Evolutionary conservation across 768 basidiomycete species (phyloP).

Genomic region (Pulveroboletus sp.): DNA sequence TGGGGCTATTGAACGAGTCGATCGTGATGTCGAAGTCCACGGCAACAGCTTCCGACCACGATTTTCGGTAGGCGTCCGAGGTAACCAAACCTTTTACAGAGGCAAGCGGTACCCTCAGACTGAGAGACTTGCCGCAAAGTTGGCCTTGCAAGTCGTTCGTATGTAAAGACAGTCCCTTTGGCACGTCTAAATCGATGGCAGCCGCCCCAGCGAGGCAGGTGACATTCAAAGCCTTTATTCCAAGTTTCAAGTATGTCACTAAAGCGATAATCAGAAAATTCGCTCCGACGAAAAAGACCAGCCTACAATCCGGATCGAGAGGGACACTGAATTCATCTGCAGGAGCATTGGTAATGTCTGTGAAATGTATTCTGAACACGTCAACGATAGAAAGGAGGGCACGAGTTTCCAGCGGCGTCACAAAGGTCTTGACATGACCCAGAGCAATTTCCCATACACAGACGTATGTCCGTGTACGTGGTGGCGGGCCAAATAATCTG

Average conservation of each 20-base stretch:
- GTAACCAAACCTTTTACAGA: constrained; percentile 49
- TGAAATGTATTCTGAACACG: constrained; percentile 65
- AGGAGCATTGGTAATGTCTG: constrained; percentile 77
- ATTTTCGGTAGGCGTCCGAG: constrained; percentile 35
- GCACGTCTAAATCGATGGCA: constrained; percentile 51
- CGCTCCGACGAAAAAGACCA: not conserved
- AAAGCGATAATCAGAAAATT: constrained; percentile 6
- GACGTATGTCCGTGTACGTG: constrained; percentile 78
- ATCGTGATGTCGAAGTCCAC: constrained; percentile 51
- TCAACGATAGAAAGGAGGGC: constrained; percentile 49
- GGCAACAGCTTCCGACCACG: constrained; percentile 67
- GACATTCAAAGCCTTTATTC: constrained; percentile 49
- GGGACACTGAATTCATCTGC: constrained; percentile 60
- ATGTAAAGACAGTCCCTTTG: constrained; percentile 59
- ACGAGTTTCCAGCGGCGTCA: constrained; percentile 52
- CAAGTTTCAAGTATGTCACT: constrained; percentile 86
- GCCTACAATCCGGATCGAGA: constrained; percentile 74
- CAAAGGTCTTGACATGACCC: constrained; percentile 54
- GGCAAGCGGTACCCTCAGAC: constrained; percentile 51
- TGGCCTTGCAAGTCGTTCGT: constrained; percentile 74
- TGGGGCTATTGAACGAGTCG: constrained; percentile 64
- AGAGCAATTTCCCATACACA: constrained; percentile 91
- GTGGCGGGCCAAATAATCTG: constrained; percentile 86
- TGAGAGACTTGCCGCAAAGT: constrained; percentile 60
- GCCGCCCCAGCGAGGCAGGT: constrained; percentile 52